Conservation (phyloP, 2,329 filamentous ascomycete species). For the Penicillium hesseltinei region DNA sequence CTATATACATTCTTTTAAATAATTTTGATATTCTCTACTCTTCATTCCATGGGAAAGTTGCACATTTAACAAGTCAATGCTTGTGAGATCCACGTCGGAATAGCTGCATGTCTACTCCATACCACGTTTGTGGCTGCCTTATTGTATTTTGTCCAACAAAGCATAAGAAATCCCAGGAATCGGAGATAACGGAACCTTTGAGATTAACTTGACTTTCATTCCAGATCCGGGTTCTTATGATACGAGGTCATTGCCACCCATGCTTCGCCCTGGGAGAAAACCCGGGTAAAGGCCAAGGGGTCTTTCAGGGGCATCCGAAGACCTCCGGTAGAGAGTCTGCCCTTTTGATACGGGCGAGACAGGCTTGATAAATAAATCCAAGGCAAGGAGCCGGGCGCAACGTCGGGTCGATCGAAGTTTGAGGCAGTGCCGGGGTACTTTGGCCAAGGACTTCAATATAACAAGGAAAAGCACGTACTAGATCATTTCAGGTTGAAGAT, state of each 20-base stretch:
- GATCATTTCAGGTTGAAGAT: conserved; percentile 12
- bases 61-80: background rate
- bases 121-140: background rate
- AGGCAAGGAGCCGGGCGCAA: conserved; percentile 4
- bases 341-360: background rate
- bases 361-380: conserved; percentile 6
- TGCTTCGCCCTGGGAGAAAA: background rate
- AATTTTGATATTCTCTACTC: background rate
- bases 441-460: conserved; percentile 7
- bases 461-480: conserved; percentile 4
- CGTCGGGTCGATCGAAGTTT: conserved; percentile 8
- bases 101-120: background rate
- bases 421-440: conserved; percentile 20
- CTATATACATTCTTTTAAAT: background rate
- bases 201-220: background rate
- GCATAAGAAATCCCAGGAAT: background rate
- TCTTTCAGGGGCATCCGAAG: background rate
- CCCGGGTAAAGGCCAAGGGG: background rate
- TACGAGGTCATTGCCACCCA: conserved; percentile 1
- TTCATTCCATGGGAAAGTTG: background rate
- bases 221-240: background rate
- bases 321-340: background rate
- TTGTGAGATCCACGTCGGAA: background rate
- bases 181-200: background rate
- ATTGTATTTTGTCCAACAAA: background rate